Evolutionary conservation across 805 yeast genomes (phyloP), one percentile per base, ranked within the genome.

Genomic region (Candida tibetensis): DNA sequence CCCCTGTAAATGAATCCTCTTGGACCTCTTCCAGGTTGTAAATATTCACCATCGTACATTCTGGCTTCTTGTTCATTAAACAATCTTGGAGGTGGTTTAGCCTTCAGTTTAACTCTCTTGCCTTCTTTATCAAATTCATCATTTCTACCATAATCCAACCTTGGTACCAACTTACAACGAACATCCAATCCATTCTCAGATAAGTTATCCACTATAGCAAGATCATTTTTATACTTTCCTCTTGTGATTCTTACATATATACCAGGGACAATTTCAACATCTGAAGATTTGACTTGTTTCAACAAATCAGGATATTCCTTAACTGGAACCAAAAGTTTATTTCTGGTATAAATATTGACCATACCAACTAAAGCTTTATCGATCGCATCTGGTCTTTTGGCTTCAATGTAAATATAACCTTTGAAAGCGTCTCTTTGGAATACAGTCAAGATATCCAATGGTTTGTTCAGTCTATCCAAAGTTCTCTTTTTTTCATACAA

Each of bases 121-220:
- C 80, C 82, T 15, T 66, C 66, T 26, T 53, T 50, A 45, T 79
- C 86, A 42, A 74, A 44, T 19, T 66, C 76, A 45, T 67, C 72
- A 31, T 74, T 69, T 48, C 81, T 79, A 41, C 95, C 96, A 61
- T 93, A 91, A 58, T 91, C 97, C 42, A 93, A 65, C 53, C 99
- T 79, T 26, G 99, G 99, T 23, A 93, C 95, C 47, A 93, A 71
- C 56, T 87, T 87, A 51, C 95, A 79, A 52, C 95, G 77, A n/a
- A 88, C 98, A 58, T 91, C 98, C 50, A 93, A 74, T 37, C 96
- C 98, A 57, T 87, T 91, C 55, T 93, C 98, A 43, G 95, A 85
- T 46, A 93, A 74, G 57, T 90, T 89, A 52, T 89, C 96, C 35
- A 93, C 95, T 33, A 88, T 77, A 16, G 96, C 99, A 47, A 93